Evolutionary conservation across 1,139 yeast species (phyloP), one percentile per base, ranked within the genome.

Genomic region (Arxiozyma telluris): DNA sequence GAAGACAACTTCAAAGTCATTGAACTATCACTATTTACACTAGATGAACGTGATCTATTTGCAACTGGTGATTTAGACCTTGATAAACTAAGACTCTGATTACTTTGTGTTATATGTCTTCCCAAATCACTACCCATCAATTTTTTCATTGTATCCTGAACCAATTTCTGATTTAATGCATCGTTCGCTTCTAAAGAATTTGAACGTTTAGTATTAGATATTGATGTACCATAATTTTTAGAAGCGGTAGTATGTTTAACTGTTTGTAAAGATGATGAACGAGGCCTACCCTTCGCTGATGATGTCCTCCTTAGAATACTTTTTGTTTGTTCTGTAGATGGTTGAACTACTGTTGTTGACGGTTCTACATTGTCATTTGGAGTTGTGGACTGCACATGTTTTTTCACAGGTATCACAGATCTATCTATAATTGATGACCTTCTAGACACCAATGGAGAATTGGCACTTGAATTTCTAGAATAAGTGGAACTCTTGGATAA

Each of bases 181-280:
- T 67, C 65, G 15, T 56, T 57, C 0, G 66, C 61, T 41, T 67
- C 66, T 43, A 67, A 55, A 0, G 71, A 67, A 54, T 66, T 65
- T 3, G 70, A 61, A 18, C 70, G 60, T 34, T 51, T 53, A 5
- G 23, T 25, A 17, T 46, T 42, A 5, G 53, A 46, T 41, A 39
- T 42, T 11, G 23, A 30, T 9, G 38, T 44, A 12, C 44, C 34
- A 5, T 15, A 22, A 2, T 42, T 23, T 21, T 49, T 47, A 43
- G 41, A 25, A 9, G 23, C n/a, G 21, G 50, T 50, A 34, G 50
- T 46, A 41, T 41, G 11, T 23, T 51, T 52, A 17, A 58, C 50
- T 1, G 68, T 57, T 55, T 67, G 71, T 38, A 67, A 56, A 3
- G 71, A 67, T 1, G 67, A 57, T 8, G 71, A 66, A 46, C 70